Conservation (phyloP, 2,329 filamentous ascomycete species). For the Neurospora crassa region DNA sequence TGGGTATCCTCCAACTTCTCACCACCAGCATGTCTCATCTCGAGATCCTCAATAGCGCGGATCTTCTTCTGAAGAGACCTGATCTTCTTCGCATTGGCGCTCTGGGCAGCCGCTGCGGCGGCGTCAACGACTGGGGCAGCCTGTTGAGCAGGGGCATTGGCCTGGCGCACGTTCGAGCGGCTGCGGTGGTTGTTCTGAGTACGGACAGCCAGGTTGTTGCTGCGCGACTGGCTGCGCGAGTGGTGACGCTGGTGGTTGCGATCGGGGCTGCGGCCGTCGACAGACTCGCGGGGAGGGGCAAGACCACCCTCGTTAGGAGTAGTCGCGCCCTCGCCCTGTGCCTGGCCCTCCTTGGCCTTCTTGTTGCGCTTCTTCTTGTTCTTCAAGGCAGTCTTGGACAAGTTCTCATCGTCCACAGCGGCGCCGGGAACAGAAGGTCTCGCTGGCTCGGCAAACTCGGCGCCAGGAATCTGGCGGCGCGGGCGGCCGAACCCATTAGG, state of each 20-base stretch:
- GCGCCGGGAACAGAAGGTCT: slow-evolving; percentile 55
- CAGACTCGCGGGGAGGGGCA: slow-evolving; percentile 33
- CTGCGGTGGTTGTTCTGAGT: slow-evolving; percentile 40
- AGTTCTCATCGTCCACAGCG: slow-evolving; percentile 59
- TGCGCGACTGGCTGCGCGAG: slow-evolving; percentile 43
- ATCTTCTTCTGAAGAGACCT: slow-evolving; percentile 94
- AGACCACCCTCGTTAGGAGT: slow-evolving; percentile 30
- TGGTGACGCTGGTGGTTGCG: slow-evolving; percentile 42
- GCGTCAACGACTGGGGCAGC: slow-evolving; percentile 32
- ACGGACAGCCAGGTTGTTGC: slow-evolving; percentile 35
- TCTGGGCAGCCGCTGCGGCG: slow-evolving; percentile 42
- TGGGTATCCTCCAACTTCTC: slow-evolving; percentile 98
- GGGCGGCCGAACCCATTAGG: slow-evolving; percentile 71
- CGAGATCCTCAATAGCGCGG: slow-evolving; percentile 91
- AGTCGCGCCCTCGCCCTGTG: slow-evolving; percentile 22
- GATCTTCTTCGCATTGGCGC: slow-evolving; percentile 87
- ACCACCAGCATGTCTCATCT: slow-evolving; percentile 88
- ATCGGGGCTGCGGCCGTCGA: slow-evolving; percentile 56
- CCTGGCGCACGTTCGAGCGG: slow-evolving; percentile 20
- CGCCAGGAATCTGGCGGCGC: slow-evolving; percentile 77
- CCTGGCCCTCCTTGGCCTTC: slow-evolving; percentile 75
- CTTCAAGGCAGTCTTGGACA: slow-evolving; percentile 80
- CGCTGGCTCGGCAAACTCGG: slow-evolving; percentile 56
- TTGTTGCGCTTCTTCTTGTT: slow-evolving; percentile 98
- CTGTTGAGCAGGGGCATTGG: slow-evolving; percentile 15